Conservation (phyloP, 2,329 filamentous ascomycete genomes). For the Coniochaeta prunicola region DNA sequence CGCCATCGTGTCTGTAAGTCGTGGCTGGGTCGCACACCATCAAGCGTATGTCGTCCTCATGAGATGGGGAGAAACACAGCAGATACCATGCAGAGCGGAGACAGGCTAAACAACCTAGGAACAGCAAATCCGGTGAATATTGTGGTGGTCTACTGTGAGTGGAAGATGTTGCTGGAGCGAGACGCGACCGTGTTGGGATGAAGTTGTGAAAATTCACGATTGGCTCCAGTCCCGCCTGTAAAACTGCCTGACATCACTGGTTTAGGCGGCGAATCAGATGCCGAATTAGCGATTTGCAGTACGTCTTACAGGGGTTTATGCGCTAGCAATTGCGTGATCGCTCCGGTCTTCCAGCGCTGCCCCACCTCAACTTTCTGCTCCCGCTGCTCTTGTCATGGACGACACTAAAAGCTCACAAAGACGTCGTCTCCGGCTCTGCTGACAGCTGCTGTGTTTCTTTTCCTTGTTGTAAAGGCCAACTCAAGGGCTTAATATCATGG, state of each 20-base stretch:
- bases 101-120: too few species aligned
- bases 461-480: too few species aligned
- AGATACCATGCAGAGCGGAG: neutral
- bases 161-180: neutral
- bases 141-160: neutral
- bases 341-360: neutral
- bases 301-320: neutral
- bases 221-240: neutral
- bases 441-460: neutral
- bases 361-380: neutral
- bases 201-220: neutral
- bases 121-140: neutral
- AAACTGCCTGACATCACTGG: neutral
- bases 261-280: neutral
- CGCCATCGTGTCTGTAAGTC: conserved; percentile 11
- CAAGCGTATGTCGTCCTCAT: neutral
- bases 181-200: neutral
- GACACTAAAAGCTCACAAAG: neutral
- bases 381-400: neutral
- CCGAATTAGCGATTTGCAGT: neutral
- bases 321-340: neutral
- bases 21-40: neutral
- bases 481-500: neutral
- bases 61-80: neutral
- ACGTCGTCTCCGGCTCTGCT: neutral